Conservation (phyloP, 495 filamentous ascomycete genomes). For the Podospora pseudoanserina region DNA sequence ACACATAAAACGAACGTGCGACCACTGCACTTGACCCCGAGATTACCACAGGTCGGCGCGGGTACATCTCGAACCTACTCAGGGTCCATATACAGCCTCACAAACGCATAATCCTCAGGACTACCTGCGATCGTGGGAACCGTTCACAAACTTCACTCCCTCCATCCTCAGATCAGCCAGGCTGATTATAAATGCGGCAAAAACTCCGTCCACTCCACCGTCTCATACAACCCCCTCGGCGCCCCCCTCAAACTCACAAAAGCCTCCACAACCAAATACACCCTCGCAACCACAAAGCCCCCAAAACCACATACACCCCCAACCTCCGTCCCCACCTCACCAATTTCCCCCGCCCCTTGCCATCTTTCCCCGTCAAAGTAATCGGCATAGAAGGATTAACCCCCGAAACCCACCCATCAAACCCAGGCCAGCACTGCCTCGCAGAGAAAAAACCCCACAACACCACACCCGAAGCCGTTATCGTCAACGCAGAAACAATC, state of each 20-base stretch:
- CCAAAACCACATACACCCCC: slow-evolving; percentile 13
- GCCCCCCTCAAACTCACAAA: slow-evolving; percentile 18
- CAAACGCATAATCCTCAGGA: too few relatives aligned
- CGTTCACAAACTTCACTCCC: too few relatives aligned
- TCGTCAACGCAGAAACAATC: slow-evolving; percentile 15
- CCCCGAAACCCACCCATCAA: slow-evolving; percentile 15
- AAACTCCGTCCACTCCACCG: slow-evolving; percentile 21
- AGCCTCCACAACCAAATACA: slow-evolving; percentile 22
- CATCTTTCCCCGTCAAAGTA: not conserved
- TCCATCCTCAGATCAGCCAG: too few relatives aligned
- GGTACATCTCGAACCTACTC: too few relatives aligned
- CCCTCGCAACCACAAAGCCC: slow-evolving; percentile 13
- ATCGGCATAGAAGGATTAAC: slow-evolving; percentile 14
- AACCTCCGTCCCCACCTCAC: not conserved
- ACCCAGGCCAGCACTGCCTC: slow-evolving; percentile 9
- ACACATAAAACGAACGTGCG: too few relatives aligned
- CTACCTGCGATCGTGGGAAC: too few relatives aligned
- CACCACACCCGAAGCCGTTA: slow-evolving; percentile 14
- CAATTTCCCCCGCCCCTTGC: not conserved
- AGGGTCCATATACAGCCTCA: too few relatives aligned
- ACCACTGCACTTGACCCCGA: too few relatives aligned
- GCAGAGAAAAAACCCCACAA: slow-evolving; percentile 12
- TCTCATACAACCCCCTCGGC: slow-evolving; percentile 20
- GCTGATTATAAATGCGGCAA: slow-evolving; percentile 21
- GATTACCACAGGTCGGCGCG: too few relatives aligned